phyloP scores from a whole-genome alignment of 2,329 filamentous ascomycete genomes.

The Chaetomium olivaceum region DNA sequence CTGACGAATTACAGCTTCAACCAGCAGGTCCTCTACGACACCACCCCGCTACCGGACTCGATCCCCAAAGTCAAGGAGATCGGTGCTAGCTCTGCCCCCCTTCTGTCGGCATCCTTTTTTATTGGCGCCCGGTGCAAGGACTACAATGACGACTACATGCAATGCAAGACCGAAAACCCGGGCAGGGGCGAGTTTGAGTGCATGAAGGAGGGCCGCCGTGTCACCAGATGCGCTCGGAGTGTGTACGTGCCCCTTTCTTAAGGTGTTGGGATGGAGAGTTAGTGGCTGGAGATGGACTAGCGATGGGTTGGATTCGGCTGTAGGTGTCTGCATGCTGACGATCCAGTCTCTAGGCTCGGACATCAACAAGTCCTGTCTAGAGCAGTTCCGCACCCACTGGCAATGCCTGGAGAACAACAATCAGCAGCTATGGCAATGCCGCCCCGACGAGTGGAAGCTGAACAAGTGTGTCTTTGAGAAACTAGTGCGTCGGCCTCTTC shows the following conservation, averaged over 20 bases:
- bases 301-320: not conserved
- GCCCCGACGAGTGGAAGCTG: constrained; percentile 80
- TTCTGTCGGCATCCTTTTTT: constrained; percentile 91
- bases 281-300: not conserved
- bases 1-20: constrained; percentile 69
- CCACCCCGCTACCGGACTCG: constrained; percentile 86
- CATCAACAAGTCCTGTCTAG: constrained; percentile 91
- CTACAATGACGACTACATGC: constrained; percentile 99
- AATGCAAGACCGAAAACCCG: constrained; percentile 94
- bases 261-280: not conserved
- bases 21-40: constrained; percentile 90
- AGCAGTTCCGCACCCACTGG: constrained; percentile 92
- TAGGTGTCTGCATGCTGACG: constrained; percentile 2
- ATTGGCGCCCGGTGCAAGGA: constrained; percentile 92
- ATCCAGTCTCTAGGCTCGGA: constrained; percentile 65
- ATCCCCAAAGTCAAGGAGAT: constrained; percentile 94
- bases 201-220: constrained; percentile 92
- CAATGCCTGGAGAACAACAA: constrained; percentile 96
- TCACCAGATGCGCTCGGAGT: constrained; percentile 92
- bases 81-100: constrained; percentile 86
- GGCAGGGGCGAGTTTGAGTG: constrained; percentile 92
- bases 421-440: constrained; percentile 95
- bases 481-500: constrained; percentile 63
- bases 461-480: constrained; percentile 97
- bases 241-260: constrained; percentile 68